Conservation (phyloP, 169 alveolate species). For the Theileria luwenshuni region DNA sequence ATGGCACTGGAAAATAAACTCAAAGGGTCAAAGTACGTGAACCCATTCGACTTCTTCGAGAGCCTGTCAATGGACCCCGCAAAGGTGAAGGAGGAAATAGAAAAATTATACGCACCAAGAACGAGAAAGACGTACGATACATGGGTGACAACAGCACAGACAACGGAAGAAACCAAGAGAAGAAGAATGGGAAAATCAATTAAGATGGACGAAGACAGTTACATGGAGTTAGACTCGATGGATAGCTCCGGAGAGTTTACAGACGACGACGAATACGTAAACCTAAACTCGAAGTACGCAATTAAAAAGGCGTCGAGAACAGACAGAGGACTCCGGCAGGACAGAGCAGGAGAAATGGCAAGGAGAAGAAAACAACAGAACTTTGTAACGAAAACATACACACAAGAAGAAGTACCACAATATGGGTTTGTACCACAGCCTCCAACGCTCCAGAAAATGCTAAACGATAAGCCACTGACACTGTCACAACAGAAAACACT, state of each 20-base stretch:
- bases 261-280: slow-evolving; percentile 61
- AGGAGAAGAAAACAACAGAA: slow-evolving; percentile 7
- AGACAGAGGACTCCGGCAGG: slow-evolving; percentile 19
- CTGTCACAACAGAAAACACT: slow-evolving; percentile 74
- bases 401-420: slow-evolving; percentile 65
- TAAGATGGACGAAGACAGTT: slow-evolving; percentile 9
- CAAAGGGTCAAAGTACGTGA: slow-evolving; percentile 54
- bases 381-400: slow-evolving; percentile 2
- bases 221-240: slow-evolving; percentile 14
- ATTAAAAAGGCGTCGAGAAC: neutral
- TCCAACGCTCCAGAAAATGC: slow-evolving; percentile 78
- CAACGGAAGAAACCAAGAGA: neutral
- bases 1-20: slow-evolving; percentile 74
- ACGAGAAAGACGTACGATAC: slow-evolving; percentile 9
- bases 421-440: slow-evolving; percentile 81
- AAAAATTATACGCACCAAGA: slow-evolving; percentile 18
- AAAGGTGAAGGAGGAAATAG: slow-evolving; percentile 44
- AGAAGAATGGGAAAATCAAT: neutral
- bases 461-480: slow-evolving; percentile 79
- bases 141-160: slow-evolving; percentile 24
- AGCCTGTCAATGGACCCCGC: slow-evolving; percentile 66
- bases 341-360: slow-evolving; percentile 1
- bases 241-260: slow-evolving; percentile 49
- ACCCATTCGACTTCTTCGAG: slow-evolving; percentile 66
- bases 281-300: slow-evolving; percentile 33